phyloP scores from a whole-genome alignment of 352 stramenopile genomes.

The Phytopythium delawarense region DNA sequence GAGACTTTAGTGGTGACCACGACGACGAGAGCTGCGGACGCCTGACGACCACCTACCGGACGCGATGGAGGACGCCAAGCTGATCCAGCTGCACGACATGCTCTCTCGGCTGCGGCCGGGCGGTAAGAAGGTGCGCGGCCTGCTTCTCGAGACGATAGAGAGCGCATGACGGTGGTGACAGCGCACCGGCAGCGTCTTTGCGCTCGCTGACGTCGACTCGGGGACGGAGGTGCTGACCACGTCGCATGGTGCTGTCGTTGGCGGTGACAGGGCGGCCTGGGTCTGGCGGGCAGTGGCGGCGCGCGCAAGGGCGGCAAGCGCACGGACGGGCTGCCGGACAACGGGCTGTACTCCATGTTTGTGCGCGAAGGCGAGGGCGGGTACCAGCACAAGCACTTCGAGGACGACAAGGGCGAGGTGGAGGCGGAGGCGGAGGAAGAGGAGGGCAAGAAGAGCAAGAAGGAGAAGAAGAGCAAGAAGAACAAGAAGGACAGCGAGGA shows the following conservation, averaged over 20 bases:
- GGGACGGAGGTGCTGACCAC: neutral
- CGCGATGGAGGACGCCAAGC: constrained; percentile 81
- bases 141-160: neutral
- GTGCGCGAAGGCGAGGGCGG: constrained; percentile 70
- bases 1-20: neutral
- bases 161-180: neutral
- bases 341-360: constrained; percentile 85
- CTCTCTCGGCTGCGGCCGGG: constrained; percentile 79
- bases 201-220: neutral
- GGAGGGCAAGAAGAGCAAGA: constrained; percentile 49
- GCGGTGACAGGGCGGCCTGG: constrained; percentile 54
- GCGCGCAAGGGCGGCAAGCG: constrained; percentile 50
- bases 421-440: constrained; percentile 21
- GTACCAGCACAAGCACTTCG: constrained; percentile 81
- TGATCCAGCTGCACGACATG: constrained; percentile 82
- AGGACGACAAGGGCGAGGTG: constrained; percentile 28
- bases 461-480: constrained; percentile 35
- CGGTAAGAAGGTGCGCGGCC: constrained; percentile 60
- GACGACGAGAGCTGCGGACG: too few species aligned
- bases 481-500: constrained; percentile 13
- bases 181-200: constrained; percentile 10
- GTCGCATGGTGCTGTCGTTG: neutral
- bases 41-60: neutral
- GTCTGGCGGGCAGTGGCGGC: constrained; percentile 47
- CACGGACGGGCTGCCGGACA: constrained; percentile 71